phyloP scores from a whole-genome alignment of 495 filamentous ascomycete genomes.

The Pseudoneurospora amorphoporcata region DNA sequence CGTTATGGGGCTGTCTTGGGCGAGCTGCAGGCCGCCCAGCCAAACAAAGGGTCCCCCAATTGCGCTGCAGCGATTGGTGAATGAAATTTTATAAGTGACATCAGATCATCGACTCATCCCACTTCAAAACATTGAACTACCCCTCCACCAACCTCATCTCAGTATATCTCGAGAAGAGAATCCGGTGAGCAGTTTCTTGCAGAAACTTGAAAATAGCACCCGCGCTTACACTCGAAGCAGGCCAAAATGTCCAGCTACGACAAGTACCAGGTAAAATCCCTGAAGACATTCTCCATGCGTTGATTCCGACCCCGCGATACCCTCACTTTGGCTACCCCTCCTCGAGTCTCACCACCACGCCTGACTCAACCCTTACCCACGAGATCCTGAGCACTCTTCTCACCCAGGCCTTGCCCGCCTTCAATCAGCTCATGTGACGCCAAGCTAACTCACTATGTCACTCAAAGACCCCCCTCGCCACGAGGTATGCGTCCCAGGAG shows the following conservation, averaged over 20 bases:
- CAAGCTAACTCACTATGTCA: conserved; percentile 13
- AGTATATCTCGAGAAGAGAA: not conserved
- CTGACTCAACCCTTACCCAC: not conserved
- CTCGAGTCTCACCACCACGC: not conserved
- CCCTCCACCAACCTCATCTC: not conserved
- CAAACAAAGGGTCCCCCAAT: not conserved
- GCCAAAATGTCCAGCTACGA: conserved; percentile 53
- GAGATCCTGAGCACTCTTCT: not conserved
- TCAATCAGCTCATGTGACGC: not conserved
- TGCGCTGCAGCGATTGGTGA: not conserved
- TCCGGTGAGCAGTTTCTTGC: not conserved
- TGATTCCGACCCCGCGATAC: not conserved
- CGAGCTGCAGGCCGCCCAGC: not conserved
- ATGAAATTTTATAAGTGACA: not conserved
- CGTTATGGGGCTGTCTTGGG: not conserved
- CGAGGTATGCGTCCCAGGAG: conserved; percentile 56
- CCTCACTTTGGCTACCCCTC: not conserved
- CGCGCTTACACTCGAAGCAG: not conserved
- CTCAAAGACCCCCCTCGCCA: conserved; percentile 54
- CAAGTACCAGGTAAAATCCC: conserved; percentile 35
- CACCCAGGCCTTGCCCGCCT: not conserved
- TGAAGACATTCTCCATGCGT: not conserved
- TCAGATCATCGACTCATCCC: not conserved
- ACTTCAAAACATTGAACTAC: not conserved
- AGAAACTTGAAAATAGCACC: not conserved